Base-by-base conservation (phyloP, 1,284 basidiomycete genomes). In the Sutorius eximius region DNA sequence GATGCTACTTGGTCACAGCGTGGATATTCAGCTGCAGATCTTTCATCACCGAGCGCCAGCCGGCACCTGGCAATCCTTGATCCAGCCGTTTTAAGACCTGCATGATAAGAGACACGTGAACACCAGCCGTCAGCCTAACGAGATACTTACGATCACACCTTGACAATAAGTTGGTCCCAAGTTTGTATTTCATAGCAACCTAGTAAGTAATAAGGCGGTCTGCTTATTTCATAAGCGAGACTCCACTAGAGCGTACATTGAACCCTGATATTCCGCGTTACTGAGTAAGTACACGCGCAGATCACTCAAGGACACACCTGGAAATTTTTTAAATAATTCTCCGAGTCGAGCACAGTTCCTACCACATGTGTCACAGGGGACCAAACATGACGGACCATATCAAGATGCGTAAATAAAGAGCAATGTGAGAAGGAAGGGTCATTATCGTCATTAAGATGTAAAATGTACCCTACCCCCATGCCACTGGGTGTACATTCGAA, bases 171-270 rank as follows among this genome's bases (percentile, higher is more conserved):
- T 55, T 73, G 61, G 43, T 74, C 71, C 36, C 75, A 73, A n/a
- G 79, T 79, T 58, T 80, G 76, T 55, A 81, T 75, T 61, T 82
- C 79, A 66, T 77, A 79, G 66, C 74, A 77, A 60, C 52, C 67
- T 70, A 24, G 45, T 54, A 50, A 50, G 52, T 61, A 51, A 61
- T 67, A 56, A 36, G 48, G 54, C 38, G 34, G 61, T 58, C 55
- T 48, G 44, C 34, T 53, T 48, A 51, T 48, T 44, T 46, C 58
- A 48, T 53, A 52, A 55, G 34, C 52, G 49, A 20, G 42, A 52
- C 53, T 56, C 53, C 55, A 59, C 51, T 24, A 5, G 36, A 37
- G 55, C 53, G 24, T 47, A 67, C 65, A 61, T 61, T 64, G 59
- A 29, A 59, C 62, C 66, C 70, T 62, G 49, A 27, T 29, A n/a